Conservation (phyloP, 768 basidiomycete species). For the Pholiota molesta region DNA sequence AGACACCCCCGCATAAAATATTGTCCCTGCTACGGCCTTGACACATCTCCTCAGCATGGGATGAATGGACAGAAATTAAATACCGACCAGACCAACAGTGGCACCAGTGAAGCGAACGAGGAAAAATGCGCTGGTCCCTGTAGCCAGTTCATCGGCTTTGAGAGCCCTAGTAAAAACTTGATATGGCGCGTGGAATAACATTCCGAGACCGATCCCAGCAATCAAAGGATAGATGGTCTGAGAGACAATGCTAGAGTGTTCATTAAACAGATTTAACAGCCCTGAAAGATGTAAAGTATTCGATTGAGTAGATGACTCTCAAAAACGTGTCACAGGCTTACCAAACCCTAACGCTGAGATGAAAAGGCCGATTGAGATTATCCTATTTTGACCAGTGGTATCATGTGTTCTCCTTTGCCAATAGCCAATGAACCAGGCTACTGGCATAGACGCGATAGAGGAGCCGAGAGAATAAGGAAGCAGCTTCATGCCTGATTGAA, state of each 20-base stretch:
- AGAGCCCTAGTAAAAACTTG: constrained; percentile 75
- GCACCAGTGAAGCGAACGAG: constrained; percentile 87
- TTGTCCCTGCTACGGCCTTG: constrained; percentile 76
- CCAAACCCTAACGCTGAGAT: constrained; percentile 77
- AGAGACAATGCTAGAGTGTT: constrained; percentile 42
- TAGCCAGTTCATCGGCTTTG: constrained; percentile 67
- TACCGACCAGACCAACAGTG: constrained; percentile 74
- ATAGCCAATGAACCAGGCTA: constrained; percentile 79
- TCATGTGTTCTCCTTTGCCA: constrained; percentile 59
- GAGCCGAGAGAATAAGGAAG: constrained; percentile 87
- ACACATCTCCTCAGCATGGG: constrained; percentile 21
- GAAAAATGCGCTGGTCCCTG: constrained; percentile 86
- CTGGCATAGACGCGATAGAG: constrained; percentile 83
- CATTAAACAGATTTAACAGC: constrained; percentile 65
- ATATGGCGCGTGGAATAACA: constrained; percentile 86
- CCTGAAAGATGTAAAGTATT: constrained; percentile 43
- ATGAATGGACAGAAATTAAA: constrained; percentile 3
- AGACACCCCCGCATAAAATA: constrained; percentile 61
- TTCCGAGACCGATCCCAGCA: constrained; percentile 77
- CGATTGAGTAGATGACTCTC: constrained; percentile 16
- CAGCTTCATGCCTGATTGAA: constrained; percentile 73
- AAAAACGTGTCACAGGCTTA: constrained; percentile 32
- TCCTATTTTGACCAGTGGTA: constrained; percentile 66
- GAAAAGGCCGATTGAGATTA: constrained; percentile 64
- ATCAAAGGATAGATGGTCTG: constrained; percentile 68